Percentiles rank a stretch among this genome's conserved stretches.
These are phyloP conservation scores for Spergularia marina DNA, from an alignment of 148 eudicot genomes.

Conservation along the genomic window DNA sequence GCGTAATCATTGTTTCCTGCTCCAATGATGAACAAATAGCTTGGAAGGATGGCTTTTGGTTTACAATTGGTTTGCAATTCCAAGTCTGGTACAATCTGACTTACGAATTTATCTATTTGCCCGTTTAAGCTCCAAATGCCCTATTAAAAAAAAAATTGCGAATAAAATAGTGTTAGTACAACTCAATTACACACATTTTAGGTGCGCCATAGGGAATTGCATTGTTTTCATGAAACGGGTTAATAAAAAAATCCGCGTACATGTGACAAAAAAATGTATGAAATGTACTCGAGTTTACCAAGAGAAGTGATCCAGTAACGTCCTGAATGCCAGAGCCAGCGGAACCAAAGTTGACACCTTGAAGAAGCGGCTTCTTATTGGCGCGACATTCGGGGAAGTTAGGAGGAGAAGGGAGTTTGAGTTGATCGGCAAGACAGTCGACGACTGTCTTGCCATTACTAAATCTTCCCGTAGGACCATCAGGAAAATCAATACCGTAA, in stretches of 20 bases:
- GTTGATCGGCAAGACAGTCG: conserved; percentile 22
- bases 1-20: conserved; percentile 32
- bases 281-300: conserved; percentile 9
- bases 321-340: conserved; percentile 35
- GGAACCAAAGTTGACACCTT: conserved; percentile 35
- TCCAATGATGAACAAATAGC: conserved; percentile 30
- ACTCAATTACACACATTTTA: no score
- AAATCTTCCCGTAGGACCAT: conserved; percentile 34
- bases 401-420: conserved; percentile 16
- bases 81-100: conserved; percentile 22
- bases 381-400: conserved; percentile 13
- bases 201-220: no score
- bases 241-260: background rate
- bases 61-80: background rate
- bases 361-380: background rate
- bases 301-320: conserved; percentile 19
- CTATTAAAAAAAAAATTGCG: background rate
- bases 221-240: background rate
- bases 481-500: conserved; percentile 34
- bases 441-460: conserved; percentile 30
- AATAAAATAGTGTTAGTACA: background rate
- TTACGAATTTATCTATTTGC: conserved; percentile 27
- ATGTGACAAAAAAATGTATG: no score
- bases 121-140: conserved; percentile 23
- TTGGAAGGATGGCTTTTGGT: conserved; percentile 9